phyloP scores from a whole-genome alignment of 2,329 filamentous ascomycete genomes.

The Monosporascus sp. region DNA sequence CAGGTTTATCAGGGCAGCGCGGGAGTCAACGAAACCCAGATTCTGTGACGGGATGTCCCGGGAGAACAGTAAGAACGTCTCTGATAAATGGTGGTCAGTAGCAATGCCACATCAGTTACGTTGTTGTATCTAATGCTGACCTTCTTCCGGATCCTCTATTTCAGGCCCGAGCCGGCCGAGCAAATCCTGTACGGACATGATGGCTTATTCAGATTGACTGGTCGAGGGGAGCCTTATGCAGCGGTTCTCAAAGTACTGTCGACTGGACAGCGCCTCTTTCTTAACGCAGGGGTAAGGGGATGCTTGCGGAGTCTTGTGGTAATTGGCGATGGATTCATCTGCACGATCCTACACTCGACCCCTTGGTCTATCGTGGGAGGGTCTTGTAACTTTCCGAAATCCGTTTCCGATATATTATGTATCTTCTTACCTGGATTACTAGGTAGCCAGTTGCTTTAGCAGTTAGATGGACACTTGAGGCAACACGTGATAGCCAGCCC shows the following conservation, averaged over 20 bases:
- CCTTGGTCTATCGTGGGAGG: no score
- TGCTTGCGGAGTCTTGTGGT: neutral
- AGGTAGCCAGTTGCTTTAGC: no score
- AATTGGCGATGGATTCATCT: neutral
- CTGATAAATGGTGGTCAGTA: slow-evolving; percentile 38
- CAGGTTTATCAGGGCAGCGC: slow-evolving; percentile 59
- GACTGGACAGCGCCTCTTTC: no score
- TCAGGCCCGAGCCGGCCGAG: slow-evolving; percentile 38
- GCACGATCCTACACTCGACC: neutral
- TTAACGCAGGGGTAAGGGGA: neutral
- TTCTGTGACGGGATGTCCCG: slow-evolving; percentile 67
- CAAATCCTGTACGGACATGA: neutral
- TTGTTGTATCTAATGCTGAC: slow-evolving; percentile 18
- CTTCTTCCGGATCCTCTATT: slow-evolving; percentile 46
- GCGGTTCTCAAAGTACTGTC: no score
- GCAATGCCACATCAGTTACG: neutral
- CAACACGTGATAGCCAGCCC: no score
- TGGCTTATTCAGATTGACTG: neutral
- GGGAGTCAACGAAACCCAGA: slow-evolving; percentile 79
- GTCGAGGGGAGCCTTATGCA: neutral
- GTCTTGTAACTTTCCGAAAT: no score
- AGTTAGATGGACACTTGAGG: no score
- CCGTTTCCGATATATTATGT: no score
- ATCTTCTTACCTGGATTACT: no score
- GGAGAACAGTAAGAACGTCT: slow-evolving; percentile 84